These are phyloP conservation scores for Citrus cavaleriei DNA, from an alignment of 345 rosid species.

Conservation along the genomic window DNA sequence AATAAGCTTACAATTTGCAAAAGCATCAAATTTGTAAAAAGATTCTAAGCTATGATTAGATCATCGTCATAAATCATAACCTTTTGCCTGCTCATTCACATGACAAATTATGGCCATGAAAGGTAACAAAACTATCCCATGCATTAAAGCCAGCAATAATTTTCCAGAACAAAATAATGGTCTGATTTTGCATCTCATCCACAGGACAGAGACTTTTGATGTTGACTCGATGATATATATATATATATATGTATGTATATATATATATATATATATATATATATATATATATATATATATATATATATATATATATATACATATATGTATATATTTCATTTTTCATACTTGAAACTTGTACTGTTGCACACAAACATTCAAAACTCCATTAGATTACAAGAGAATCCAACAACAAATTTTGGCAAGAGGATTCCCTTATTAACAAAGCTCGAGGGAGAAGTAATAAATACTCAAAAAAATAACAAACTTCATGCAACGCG, in stretches of 20 bases:
- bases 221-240: background rate
- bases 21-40: background rate
- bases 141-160: background rate
- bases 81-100: background rate
- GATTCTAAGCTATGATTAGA: background rate
- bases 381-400: constrained; percentile 13
- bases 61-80: background rate
- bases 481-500: constrained; percentile 21
- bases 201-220: background rate
- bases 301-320: background rate
- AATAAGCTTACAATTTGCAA: background rate
- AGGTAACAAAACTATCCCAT: background rate
- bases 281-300: background rate
- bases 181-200: background rate
- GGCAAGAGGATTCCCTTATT: background rate
- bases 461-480: background rate
- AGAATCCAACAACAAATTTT: background rate
- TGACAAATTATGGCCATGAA: background rate
- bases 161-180: background rate
- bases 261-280: background rate
- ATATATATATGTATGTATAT: background rate
- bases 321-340: background rate
- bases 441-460: background rate
- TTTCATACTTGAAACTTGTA: background rate
- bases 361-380: background rate